A percentile compares a stretch with the other conserved stretches of the same genome.
Evolutionary conservation across 2,329 filamentous ascomycete species (phyloP).

Genomic region (Pseudohalonectria lignicola): DNA sequence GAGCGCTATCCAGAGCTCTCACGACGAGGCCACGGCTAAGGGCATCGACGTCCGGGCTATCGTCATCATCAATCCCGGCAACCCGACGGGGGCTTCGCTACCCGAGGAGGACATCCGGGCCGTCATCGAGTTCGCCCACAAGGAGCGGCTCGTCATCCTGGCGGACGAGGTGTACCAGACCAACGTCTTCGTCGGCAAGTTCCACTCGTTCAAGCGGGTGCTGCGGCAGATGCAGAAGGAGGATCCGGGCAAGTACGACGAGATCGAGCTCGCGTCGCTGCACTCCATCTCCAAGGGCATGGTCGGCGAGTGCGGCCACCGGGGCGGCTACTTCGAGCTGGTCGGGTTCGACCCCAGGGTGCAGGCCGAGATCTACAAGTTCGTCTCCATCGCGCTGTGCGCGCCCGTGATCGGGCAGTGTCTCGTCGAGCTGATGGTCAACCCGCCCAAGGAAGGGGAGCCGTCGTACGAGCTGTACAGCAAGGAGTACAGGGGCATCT

Average conservation of each 20-base stretch:
- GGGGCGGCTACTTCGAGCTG: slow-evolving; percentile 95
- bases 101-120: slow-evolving; percentile 66
- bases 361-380: slow-evolving; percentile 94
- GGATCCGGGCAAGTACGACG: slow-evolving; percentile 64
- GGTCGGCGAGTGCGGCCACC: slow-evolving; percentile 96
- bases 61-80: slow-evolving; percentile 96
- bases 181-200: slow-evolving; percentile 90
- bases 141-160: slow-evolving; percentile 79
- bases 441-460: slow-evolving; percentile 76
- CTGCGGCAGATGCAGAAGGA: slow-evolving; percentile 72
- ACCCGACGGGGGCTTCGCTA: slow-evolving; percentile 87
- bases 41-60: slow-evolving; percentile 86
- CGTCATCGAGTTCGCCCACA: slow-evolving; percentile 77
- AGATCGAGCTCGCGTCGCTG: slow-evolving; percentile 79
- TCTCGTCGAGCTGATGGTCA: slow-evolving; percentile 95
- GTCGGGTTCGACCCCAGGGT: slow-evolving; percentile 79
- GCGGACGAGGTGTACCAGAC: slow-evolving; percentile 99
- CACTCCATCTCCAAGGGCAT: slow-evolving; percentile 97
- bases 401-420: slow-evolving; percentile 93
- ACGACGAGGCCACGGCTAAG: slow-evolving; percentile 62
- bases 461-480: slow-evolving; percentile 77
- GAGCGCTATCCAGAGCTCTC: slow-evolving; percentile 60
- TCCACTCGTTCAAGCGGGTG: slow-evolving; percentile 89
- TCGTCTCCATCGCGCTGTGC: slow-evolving; percentile 93
- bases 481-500: slow-evolving; percentile 76